Conservation (phyloP, 306 rosid species). For the Malus domestica region DNA sequence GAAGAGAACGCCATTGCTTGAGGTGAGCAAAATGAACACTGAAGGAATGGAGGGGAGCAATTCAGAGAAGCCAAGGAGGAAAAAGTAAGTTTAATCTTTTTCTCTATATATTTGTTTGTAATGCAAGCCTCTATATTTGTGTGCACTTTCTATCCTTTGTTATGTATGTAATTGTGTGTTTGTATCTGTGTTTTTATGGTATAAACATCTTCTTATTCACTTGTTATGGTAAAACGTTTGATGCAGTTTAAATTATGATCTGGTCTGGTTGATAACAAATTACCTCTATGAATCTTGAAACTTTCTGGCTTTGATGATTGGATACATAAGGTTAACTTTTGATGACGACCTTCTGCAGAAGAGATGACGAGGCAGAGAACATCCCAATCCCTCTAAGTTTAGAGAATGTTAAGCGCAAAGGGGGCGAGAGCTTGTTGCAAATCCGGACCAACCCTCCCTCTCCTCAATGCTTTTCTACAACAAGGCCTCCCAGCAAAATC, state of each 20-base stretch:
- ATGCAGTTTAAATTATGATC: background rate
- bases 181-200: background rate
- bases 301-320: background rate
- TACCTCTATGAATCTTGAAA: background rate
- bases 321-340: slow-evolving; percentile 4
- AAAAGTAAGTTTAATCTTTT: slow-evolving; percentile 38
- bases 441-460: slow-evolving; percentile 92
- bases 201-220: background rate
- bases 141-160: too few relatives aligned
- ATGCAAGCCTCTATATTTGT: background rate
- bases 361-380: slow-evolving; percentile 53
- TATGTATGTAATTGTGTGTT: background rate
- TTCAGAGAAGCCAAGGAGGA: slow-evolving; percentile 40
- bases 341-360: slow-evolving; percentile 31
- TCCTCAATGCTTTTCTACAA: slow-evolving; percentile 89
- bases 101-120: background rate
- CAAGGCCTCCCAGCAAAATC: slow-evolving; percentile 29
- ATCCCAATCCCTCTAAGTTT: slow-evolving; percentile 45
- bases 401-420: slow-evolving; percentile 39
- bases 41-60: slow-evolving; percentile 27
- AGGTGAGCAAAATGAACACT: slow-evolving; percentile 12
- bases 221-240: background rate
- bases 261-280: background rate
- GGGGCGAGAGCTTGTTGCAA: slow-evolving; percentile 38
- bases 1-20: slow-evolving; percentile 56